Percentiles rank a stretch among this genome's conserved stretches.
phyloP scores from a whole-genome alignment of 1,284 basidiomycete genomes.

The Leccinum subfulvum region DNA sequence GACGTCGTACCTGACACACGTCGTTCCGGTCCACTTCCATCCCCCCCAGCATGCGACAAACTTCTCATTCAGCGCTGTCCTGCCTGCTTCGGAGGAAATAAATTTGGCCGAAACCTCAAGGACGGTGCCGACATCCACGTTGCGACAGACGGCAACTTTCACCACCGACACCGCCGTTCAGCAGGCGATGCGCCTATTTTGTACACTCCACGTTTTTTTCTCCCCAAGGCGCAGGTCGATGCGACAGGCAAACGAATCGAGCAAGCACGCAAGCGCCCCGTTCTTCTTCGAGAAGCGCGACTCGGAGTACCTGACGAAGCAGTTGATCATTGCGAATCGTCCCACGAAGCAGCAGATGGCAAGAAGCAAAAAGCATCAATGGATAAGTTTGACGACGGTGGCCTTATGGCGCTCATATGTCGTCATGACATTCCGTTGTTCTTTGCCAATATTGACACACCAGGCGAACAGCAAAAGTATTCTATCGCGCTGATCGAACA shows the following conservation, averaged over 20 bases:
- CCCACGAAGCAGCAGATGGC: not conserved
- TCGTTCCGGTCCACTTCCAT: not conserved
- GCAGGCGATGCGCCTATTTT: not conserved
- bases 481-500: not conserved
- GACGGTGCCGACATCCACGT: not conserved
- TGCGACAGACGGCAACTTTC: not conserved
- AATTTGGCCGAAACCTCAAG: not conserved
- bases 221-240: not conserved
- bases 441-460: slow-evolving; percentile 2
- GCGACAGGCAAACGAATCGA: not conserved
- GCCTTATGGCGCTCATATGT: not conserved
- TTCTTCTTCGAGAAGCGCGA: not conserved
- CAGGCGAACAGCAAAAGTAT: slow-evolving; percentile 3
- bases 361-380: slow-evolving; percentile 1
- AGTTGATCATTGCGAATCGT: not conserved
- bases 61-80: not conserved
- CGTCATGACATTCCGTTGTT: not conserved
- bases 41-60: not conserved
- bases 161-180: not conserved
- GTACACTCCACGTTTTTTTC: not conserved
- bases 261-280: not conserved
- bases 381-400: not conserved
- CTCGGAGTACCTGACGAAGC: not conserved
- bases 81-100: not conserved
- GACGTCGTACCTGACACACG: not conserved